Percentiles rank a stretch among this genome's conserved stretches.
Evolutionary conservation across 2,329 filamentous ascomycete genomes (phyloP).

Genomic region (Colletotrichum abscissum): DNA sequence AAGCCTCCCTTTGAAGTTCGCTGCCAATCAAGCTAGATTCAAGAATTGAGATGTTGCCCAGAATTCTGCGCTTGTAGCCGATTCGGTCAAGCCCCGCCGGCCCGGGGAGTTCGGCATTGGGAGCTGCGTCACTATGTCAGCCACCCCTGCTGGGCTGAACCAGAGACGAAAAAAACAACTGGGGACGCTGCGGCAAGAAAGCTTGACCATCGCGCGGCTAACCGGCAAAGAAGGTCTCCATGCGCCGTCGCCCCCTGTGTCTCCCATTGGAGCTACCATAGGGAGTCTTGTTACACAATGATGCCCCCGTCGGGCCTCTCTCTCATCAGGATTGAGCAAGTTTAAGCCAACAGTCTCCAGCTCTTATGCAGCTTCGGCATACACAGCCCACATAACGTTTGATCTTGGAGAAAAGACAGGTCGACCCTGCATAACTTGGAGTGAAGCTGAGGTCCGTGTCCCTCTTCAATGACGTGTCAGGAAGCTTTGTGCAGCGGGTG

Average conservation of each 20-base stretch:
- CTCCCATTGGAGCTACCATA: background rate
- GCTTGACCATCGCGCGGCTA: constrained; percentile 27
- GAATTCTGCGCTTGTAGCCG: background rate
- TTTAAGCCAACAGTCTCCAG: background rate
- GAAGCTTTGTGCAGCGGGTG: constrained; percentile 8
- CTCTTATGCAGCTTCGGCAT: background rate
- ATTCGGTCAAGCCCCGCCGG: constrained; percentile 8
- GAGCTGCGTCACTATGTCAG: constrained; percentile 12
- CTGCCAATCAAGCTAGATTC: background rate
- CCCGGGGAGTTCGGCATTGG: constrained; percentile 28
- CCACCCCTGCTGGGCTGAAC: constrained; percentile 32
- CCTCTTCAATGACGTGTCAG: constrained; percentile 19
- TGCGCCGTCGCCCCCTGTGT: background rate
- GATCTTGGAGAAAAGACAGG: background rate
- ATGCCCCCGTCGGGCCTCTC: background rate
- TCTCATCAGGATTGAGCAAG: background rate
- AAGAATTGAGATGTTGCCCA: constrained; percentile 1
- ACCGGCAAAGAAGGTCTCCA: constrained; percentile 27
- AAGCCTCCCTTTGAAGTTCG: background rate
- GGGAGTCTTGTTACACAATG: background rate
- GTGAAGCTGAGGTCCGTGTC: background rate
- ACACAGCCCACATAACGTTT: background rate
- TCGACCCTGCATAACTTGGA: constrained; percentile 10
- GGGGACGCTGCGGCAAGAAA: constrained; percentile 15
- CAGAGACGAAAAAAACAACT: background rate